phyloP scores from a whole-genome alignment of 352 stramenopile genomes.

The Vaucheria bursata region DNA sequence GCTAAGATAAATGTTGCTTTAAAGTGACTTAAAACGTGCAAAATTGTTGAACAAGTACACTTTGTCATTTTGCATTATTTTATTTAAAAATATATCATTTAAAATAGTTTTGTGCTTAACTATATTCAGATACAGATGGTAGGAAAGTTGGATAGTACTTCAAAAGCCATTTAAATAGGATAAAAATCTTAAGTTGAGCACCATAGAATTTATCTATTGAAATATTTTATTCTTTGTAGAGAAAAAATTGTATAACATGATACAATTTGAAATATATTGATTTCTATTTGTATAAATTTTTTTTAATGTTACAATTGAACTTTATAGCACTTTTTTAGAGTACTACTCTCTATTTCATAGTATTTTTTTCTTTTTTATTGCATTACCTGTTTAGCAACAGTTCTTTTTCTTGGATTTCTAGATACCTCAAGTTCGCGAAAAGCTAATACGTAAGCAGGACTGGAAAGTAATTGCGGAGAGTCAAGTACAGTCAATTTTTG shows the following conservation, averaged over 20 bases:
- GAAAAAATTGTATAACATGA: background rate
- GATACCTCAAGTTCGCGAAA: constrained; percentile 13
- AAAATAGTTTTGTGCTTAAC: too few species aligned
- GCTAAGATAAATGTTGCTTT: constrained; percentile 77
- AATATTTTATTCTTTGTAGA: background rate
- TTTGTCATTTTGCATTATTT: too few species aligned
- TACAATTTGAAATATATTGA: background rate
- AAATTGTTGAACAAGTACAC: background rate
- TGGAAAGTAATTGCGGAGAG: constrained; percentile 15
- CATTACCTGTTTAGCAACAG: too few species aligned
- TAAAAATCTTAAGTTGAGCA: too few species aligned
- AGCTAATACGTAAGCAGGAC: constrained; percentile 16
- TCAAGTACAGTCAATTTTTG: background rate
- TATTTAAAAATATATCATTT: too few species aligned
- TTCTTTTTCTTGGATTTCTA: background rate
- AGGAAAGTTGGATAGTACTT: too few species aligned
- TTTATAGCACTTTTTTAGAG: background rate
- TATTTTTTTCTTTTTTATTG: too few species aligned
- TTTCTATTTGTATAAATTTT: background rate
- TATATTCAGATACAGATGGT: too few species aligned
- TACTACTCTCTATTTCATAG: background rate
- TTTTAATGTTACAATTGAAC: background rate
- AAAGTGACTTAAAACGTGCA: constrained; percentile 23
- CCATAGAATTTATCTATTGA: too few species aligned
- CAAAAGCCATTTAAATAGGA: too few species aligned